Evolutionary conservation across 78 protist species (phyloP), one percentile per base, ranked within the genome.

Genomic region (Bodo saltans): DNA sequence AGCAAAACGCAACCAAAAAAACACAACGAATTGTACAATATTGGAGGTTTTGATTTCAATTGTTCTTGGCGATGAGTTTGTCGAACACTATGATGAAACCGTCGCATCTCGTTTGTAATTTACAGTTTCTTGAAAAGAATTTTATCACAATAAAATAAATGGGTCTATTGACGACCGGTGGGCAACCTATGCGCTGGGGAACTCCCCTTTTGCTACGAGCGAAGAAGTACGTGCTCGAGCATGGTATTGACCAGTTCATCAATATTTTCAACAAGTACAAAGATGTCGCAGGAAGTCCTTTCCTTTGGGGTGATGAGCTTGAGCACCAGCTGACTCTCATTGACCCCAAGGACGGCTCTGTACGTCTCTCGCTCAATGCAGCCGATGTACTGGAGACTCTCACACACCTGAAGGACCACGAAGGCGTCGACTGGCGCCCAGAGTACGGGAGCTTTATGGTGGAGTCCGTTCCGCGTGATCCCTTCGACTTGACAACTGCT

Each of bases 401-500:
- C 32, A 73, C 78, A 42, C 34, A 2, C n/a, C 29, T 30, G 35
- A 79, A 87, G 73, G 85, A 83, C 29, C 88, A 88, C 70, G 78
- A 73, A 47, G 35, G n/a, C 32, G 83, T 70, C 41, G 84, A 82
- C 60, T 95, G 96, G 97, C 83, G 90, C 74, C 98, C 98, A 33
- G 98, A 95, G 81, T 95, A 94, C 42, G 98, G 95, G 28, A 42
- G 87, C 29, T 93, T 83, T 80, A 94, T 94, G 97, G 78, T 95
- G 26, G 98, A 95, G 71, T 89, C 88, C 11, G 94, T 97, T 17
- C 98, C 98, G 30, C 92, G 91, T 3, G 3, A 29, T 23, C 98
- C 98, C 42, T 96, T 92, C 87, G 70, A 38, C 26, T 83, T 78
- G 29, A 27, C 21, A 28, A 4, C 83, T 28, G 1, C 21, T 26